Evolutionary conservation across 306 rosid species (phyloP).

Genomic region (Gynostemma pentaphyllum): DNA sequence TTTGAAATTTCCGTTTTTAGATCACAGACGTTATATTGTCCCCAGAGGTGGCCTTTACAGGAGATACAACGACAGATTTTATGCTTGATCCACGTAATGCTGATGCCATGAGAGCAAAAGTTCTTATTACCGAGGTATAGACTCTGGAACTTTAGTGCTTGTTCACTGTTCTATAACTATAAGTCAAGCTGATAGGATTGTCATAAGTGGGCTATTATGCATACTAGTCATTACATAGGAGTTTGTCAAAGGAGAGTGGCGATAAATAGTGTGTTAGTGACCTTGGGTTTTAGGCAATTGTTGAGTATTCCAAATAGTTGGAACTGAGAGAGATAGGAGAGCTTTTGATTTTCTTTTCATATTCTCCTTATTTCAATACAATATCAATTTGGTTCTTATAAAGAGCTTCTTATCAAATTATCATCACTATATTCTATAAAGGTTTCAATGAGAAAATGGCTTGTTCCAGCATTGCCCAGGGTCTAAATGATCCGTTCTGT

Average conservation of each 20-base stretch:
- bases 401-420: not conserved
- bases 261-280: no score
- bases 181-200: no score
- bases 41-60: conserved; percentile 95
- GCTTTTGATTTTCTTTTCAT: no score
- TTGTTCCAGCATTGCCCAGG: not conserved
- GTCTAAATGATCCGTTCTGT: not conserved
- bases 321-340: no score
- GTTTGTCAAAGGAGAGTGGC: no score
- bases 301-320: no score
- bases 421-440: not conserved
- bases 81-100: conserved; percentile 90
- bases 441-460: not conserved
- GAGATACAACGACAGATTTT: conserved; percentile 80
- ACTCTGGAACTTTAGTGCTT: not conserved
- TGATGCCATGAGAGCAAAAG: conserved; percentile 95
- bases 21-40: conserved; percentile 73
- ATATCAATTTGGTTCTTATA: no score
- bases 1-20: conserved; percentile 32
- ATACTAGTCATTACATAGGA: no score
- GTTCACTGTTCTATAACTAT: not conserved
- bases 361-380: no score
- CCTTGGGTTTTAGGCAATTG: no score
- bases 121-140: conserved; percentile 88
- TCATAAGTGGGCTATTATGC: no score